Evolutionary conservation across 148 eudicot genomes (phyloP).

Genomic region (Rhododendron simsii): DNA sequence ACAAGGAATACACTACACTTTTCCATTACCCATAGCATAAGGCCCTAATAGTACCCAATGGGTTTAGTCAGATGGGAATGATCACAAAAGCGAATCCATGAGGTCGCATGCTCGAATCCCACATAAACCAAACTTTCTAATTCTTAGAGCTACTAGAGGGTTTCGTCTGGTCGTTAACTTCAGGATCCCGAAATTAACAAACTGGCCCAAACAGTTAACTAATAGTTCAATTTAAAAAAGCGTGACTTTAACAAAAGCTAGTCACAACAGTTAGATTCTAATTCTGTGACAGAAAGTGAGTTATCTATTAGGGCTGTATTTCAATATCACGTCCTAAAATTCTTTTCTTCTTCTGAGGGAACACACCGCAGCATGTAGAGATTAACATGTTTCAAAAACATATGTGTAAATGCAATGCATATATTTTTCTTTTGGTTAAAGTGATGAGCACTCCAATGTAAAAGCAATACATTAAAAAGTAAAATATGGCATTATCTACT

Average conservation of each 20-base stretch:
- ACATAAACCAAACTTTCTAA: too few relatives aligned
- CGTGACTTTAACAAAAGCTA: constrained; percentile 26
- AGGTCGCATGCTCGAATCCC: too few relatives aligned
- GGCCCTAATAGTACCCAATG: background rate
- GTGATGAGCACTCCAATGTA: constrained; percentile 34
- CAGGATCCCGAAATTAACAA: too few relatives aligned
- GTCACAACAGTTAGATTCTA: constrained; percentile 7
- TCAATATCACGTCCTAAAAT: background rate
- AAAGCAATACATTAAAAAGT: constrained; percentile 44
- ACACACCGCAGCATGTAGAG: constrained; percentile 8
- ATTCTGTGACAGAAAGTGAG: constrained; percentile 16
- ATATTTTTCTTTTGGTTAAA: constrained; percentile 36
- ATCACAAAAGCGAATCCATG: too few relatives aligned
- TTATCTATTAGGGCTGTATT: background rate
- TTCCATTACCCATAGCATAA: constrained; percentile 17
- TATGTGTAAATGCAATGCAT: background rate
- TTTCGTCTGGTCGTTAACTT: too few relatives aligned
- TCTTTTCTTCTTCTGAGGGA: background rate
- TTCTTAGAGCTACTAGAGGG: too few relatives aligned
- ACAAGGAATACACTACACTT: constrained; percentile 3
- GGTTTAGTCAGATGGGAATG: too few relatives aligned
- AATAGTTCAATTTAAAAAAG: background rate
- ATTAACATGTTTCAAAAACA: background rate
- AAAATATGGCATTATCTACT: constrained; percentile 73
- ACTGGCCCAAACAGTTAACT: too few relatives aligned